These are phyloP conservation scores for Penicillium verhagenii DNA, from an alignment of 495 filamentous ascomycete species.

Conservation along the genomic window DNA sequence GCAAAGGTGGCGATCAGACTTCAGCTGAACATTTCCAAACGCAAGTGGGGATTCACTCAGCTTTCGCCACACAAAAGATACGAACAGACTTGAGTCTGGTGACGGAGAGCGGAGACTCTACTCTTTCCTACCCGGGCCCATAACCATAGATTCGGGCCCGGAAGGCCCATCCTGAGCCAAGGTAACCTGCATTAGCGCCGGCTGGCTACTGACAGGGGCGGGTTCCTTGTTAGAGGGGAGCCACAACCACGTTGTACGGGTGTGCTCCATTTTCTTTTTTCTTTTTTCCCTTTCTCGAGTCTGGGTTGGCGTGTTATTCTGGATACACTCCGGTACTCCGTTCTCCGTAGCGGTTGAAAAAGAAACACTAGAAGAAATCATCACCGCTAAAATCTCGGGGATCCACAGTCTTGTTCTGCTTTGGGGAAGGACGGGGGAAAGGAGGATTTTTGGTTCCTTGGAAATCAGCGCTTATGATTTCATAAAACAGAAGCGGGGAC, in stretches of 20 bases:
- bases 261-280: background rate
- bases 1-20: conserved; percentile 34
- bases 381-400: conserved; percentile 19
- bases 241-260: conserved; percentile 33
- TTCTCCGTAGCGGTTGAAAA: too few relatives aligned
- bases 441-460: background rate
- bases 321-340: too few relatives aligned
- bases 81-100: conserved; percentile 22
- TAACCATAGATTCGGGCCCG: conserved; percentile 40
- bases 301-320: too few relatives aligned
- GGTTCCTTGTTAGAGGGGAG: conserved; percentile 24
- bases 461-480: background rate
- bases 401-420: background rate
- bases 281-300: too few relatives aligned
- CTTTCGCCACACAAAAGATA: conserved; percentile 19
- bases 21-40: conserved; percentile 23
- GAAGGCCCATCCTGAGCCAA: conserved; percentile 32
- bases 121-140: conserved; percentile 17
- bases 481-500: background rate
- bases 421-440: too few relatives aligned
- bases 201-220: conserved; percentile 34
- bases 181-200: conserved; percentile 47
- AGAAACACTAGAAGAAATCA: background rate
- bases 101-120: conserved; percentile 16
- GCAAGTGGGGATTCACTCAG: conserved; percentile 13